Percentiles rank a stretch among this genome's conserved stretches.
Evolutionary conservation across 305 asterid genomes (phyloP).

Genomic region (Fraxinus xanthoxyloides): DNA sequence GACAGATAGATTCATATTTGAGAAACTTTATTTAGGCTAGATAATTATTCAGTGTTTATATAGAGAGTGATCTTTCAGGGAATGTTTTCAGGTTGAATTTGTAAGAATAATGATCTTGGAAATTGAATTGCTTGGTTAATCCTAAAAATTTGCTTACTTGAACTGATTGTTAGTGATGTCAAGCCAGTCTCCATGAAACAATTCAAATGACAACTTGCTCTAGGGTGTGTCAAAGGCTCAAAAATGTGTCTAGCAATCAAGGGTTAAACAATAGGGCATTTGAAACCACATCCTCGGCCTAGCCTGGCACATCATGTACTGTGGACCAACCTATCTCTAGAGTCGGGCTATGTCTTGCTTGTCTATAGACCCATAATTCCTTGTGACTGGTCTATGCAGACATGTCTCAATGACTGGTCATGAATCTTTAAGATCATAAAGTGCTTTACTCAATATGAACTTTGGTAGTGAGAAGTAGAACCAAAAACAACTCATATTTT

Average conservation of each 20-base stretch:
- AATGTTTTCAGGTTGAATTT: not conserved
- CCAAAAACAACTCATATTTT: not conserved
- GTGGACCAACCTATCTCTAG: not conserved
- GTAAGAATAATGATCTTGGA: conserved; percentile 1
- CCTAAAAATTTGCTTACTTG: conserved; percentile 28
- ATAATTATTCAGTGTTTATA: not conserved
- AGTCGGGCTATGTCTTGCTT: not conserved
- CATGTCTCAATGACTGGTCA: not conserved
- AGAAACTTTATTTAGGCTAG: not conserved
- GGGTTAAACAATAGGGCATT: not conserved
- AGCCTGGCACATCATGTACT: not conserved
- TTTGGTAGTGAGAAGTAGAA: not conserved
- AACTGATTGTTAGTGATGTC: too few species aligned
- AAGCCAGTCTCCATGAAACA: not conserved
- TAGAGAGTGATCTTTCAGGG: not conserved
- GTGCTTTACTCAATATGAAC: not conserved
- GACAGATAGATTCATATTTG: conserved; percentile 18
- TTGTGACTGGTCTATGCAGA: too few species aligned
- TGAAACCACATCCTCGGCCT: not conserved
- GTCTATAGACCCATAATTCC: not conserved
- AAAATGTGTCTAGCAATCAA: not conserved
- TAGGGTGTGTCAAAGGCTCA: not conserved
- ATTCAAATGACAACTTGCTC: not conserved
- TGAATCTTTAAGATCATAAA: not conserved
- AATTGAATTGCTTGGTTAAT: not conserved